phyloP scores from a whole-genome alignment of 495 filamentous ascomycete species.

The Neurospora tetraspora region DNA sequence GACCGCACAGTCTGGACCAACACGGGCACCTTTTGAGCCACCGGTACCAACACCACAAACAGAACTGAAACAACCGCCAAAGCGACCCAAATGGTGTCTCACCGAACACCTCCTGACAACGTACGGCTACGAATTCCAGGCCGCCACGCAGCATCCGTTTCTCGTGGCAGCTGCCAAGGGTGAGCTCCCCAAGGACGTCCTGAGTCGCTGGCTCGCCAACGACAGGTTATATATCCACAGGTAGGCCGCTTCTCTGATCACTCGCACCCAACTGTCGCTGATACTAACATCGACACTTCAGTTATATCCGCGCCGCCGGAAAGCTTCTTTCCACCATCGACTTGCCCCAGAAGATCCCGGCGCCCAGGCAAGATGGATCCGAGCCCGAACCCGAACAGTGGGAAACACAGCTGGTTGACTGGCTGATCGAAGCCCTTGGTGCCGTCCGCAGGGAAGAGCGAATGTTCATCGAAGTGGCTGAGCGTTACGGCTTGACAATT shows the following conservation, averaged over 20 bases:
- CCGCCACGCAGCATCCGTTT: constrained; percentile 59
- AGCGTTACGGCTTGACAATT: constrained; percentile 50
- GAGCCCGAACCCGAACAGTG: constrained; percentile 11
- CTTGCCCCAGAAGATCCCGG: constrained; percentile 34
- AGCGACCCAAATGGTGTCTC: constrained; percentile 25
- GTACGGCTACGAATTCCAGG: constrained; percentile 30
- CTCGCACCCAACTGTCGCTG: neutral
- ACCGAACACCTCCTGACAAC: constrained; percentile 41
- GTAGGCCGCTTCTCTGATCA: constrained; percentile 23
- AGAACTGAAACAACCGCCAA: neutral
- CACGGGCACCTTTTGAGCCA: neutral
- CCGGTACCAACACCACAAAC: neutral
- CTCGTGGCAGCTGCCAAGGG: constrained; percentile 57
- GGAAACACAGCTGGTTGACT: constrained; percentile 40
- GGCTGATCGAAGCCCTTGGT: constrained; percentile 51
- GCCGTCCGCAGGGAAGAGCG: constrained; percentile 57
- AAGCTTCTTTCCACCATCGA: constrained; percentile 53
- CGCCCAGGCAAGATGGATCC: constrained; percentile 15
- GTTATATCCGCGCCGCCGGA: constrained; percentile 51
- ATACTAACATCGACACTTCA: neutral
- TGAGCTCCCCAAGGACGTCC: constrained; percentile 41
- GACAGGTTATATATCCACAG: constrained; percentile 67
- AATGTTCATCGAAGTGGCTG: constrained; percentile 57
- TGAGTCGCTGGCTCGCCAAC: constrained; percentile 64
- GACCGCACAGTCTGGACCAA: neutral